These are phyloP conservation scores for Oxyria digyna DNA, from an alignment of 148 eudicot species.

Conservation along the genomic window DNA sequence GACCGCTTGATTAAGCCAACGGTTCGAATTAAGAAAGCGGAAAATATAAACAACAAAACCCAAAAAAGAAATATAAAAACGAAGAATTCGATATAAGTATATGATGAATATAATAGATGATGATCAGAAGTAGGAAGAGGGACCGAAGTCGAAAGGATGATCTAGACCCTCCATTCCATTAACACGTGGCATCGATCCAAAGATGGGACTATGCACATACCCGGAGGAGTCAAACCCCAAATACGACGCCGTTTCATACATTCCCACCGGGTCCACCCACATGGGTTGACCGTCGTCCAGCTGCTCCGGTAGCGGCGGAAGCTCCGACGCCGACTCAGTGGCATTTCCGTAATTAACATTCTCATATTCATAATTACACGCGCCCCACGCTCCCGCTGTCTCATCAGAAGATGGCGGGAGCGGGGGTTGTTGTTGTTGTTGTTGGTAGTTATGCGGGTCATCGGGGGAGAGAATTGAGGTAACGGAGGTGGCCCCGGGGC, in stretches of 20 bases:
- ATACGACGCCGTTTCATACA: conserved; percentile 15
- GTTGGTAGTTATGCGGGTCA: conserved; percentile 1
- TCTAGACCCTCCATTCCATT: conserved; percentile 17
- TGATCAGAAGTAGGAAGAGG: conserved; percentile 25
- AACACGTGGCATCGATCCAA: conserved; percentile 45
- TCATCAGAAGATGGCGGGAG: background rate
- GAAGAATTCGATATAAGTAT: no score
- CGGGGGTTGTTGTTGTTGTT: background rate
- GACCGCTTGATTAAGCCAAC: no score
- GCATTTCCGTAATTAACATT: conserved; percentile 1
- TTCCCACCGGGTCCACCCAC: background rate
- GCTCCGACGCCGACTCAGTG: background rate
- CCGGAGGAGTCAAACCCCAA: conserved; percentile 29
- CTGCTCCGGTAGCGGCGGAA: conserved; percentile 6
- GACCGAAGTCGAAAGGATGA: conserved; percentile 32
- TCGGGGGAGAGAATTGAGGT: conserved; percentile 34
- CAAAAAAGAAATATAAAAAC: no score
- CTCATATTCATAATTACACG: background rate
- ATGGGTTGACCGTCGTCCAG: background rate
- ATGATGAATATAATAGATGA: no score
- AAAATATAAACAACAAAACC: no score
- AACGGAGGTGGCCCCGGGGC: conserved; percentile 24
- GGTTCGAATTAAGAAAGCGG: no score
- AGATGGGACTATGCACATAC: conserved; percentile 37
- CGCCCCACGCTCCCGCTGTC: background rate